Evolutionary conservation across 2,329 filamentous ascomycete genomes (phyloP).

Genomic region (Cadophora sp.): DNA sequence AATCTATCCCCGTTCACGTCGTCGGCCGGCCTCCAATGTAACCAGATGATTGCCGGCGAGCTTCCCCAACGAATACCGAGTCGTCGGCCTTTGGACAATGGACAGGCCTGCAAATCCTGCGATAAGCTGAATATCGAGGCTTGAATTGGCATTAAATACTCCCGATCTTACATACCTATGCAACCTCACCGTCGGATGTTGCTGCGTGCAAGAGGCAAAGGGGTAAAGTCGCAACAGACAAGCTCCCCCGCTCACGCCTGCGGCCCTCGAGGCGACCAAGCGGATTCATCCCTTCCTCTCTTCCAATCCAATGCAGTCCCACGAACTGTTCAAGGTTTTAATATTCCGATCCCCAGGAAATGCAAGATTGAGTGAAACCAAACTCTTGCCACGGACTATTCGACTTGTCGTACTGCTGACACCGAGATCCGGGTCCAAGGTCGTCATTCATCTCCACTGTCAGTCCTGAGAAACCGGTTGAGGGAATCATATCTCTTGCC

Average conservation of each 20-base stretch:
- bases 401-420: constrained; percentile 10
- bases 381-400: background rate
- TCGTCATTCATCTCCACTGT: constrained; percentile 13
- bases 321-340: background rate
- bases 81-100: background rate
- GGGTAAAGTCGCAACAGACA: background rate
- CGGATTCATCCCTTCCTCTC: background rate
- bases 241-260: constrained; percentile 4
- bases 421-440: constrained; percentile 5
- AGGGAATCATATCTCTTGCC: constrained; percentile 12
- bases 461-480: constrained; percentile 4
- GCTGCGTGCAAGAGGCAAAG: background rate
- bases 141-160: background rate
- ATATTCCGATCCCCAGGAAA: constrained; percentile 1
- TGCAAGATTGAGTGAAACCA: background rate
- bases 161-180: background rate
- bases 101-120: background rate
- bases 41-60: constrained; percentile 3
- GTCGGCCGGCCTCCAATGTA: constrained; percentile 12
- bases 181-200: background rate
- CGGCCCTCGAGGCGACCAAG: constrained; percentile 17
- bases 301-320: background rate
- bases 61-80: background rate
- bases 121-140: background rate
- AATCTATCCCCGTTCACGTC: background rate